A percentile compares a stretch with the other conserved stretches of the same genome.
Evolutionary conservation across 2,329 filamentous ascomycete genomes (phyloP).

Genomic region (Microsporum canis): DNA sequence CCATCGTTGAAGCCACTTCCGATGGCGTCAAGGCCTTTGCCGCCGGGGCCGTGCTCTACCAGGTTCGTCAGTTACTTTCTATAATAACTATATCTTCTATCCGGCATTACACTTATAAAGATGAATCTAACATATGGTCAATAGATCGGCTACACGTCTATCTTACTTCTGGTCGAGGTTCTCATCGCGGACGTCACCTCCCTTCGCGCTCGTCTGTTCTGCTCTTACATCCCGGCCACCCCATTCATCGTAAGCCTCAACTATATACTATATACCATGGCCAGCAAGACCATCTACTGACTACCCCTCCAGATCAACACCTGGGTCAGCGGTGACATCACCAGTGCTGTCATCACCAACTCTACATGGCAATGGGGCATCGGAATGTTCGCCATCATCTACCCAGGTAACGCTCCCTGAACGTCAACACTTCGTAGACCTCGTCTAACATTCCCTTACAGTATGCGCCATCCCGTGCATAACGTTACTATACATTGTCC

Average conservation of each 20-base stretch:
- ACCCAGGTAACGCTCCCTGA: slow-evolving; percentile 29
- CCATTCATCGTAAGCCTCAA: slow-evolving; percentile 40
- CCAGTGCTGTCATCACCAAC: slow-evolving; percentile 37
- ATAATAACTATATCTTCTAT: no score
- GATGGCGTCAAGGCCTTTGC: slow-evolving; percentile 42
- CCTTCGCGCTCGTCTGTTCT: slow-evolving; percentile 50
- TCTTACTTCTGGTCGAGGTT: slow-evolving; percentile 52
- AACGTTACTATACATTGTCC: slow-evolving; percentile 40
- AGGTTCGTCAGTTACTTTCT: slow-evolving; percentile 19
- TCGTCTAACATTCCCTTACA: background rate
- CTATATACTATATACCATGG: background rate
- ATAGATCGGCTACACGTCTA: slow-evolving; percentile 50
- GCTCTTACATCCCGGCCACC: slow-evolving; percentile 51
- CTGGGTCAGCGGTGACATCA: slow-evolving; percentile 51
- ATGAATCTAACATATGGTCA: background rate
- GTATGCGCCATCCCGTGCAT: slow-evolving; percentile 46
- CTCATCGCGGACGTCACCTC: slow-evolving; percentile 55
- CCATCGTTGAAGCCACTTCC: slow-evolving; percentile 46
- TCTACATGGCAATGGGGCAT: slow-evolving; percentile 53
- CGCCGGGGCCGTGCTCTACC: slow-evolving; percentile 50
- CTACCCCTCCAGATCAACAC: slow-evolving; percentile 41
- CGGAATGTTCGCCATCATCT: slow-evolving; percentile 54
- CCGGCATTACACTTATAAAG: background rate
- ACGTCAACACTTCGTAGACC: slow-evolving; percentile 31
- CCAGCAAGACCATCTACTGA: background rate